phyloP scores from a whole-genome alignment of 73 alveolate species.

The Effrenium voratum region DNA sequence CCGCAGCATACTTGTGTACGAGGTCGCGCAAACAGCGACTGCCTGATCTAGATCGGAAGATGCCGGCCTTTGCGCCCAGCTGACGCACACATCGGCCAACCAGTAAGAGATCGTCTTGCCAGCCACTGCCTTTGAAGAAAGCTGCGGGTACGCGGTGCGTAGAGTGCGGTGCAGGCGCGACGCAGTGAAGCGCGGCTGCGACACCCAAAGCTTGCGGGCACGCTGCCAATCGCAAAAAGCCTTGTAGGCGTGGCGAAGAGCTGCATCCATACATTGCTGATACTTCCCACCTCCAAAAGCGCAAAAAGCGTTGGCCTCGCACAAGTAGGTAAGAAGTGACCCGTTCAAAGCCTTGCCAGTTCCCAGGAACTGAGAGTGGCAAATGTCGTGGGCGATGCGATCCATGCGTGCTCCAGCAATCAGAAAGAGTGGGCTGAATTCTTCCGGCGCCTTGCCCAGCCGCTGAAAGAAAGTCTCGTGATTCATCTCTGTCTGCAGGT shows the following conservation, averaged over 20 bases:
- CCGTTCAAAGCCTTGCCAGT: constrained; percentile 19
- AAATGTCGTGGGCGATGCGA: neutral
- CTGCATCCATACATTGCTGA: neutral
- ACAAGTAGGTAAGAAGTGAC: neutral
- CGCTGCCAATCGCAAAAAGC: neutral
- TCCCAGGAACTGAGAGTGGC: constrained; percentile 3
- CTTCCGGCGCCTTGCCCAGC: neutral
- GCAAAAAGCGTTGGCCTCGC: neutral
- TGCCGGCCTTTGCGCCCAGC: neutral
- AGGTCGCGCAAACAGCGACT: neutral
- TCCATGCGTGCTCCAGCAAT: neutral
- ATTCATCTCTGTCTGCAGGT: neutral
- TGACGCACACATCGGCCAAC: neutral
- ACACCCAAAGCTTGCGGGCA: neutral
- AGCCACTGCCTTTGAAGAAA: neutral
- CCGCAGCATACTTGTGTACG: neutral
- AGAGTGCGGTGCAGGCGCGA: neutral
- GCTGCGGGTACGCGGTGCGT: neutral
- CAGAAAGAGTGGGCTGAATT: neutral
- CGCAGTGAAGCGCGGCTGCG: constrained; percentile 39
- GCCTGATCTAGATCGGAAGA: neutral
- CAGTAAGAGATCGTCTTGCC: neutral
- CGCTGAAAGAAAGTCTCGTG: neutral
- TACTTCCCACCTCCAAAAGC: neutral
- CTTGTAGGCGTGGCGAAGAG: neutral